These are phyloP conservation scores for Fusarium sp. DNA, from an alignment of 2,329 filamentous ascomycete species.

Conservation along the genomic window DNA sequence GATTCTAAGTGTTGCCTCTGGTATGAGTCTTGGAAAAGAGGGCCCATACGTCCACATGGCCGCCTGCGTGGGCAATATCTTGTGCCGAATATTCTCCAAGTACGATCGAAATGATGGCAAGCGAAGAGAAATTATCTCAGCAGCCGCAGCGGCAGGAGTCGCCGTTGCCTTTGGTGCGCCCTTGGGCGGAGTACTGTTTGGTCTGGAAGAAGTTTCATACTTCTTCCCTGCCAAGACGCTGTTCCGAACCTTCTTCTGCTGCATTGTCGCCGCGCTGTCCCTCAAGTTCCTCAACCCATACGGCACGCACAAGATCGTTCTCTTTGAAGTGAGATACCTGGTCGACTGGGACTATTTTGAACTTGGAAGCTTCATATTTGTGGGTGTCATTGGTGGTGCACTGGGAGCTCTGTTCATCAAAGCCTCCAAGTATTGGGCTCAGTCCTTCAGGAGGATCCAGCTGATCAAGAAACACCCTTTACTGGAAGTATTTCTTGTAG, in stretches of 20 bases:
- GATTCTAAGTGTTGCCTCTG: slow-evolving; percentile 89
- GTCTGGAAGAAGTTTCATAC: slow-evolving; percentile 93
- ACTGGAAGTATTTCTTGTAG: slow-evolving; percentile 88
- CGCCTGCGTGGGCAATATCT: slow-evolving; percentile 93
- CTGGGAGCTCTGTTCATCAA: slow-evolving; percentile 96
- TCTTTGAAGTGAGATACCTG: slow-evolving; percentile 93
- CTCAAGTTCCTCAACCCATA: slow-evolving; percentile 97
- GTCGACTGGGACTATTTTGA: slow-evolving; percentile 96
- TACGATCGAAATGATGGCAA: slow-evolving; percentile 96
- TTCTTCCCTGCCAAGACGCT: slow-evolving; percentile 98
- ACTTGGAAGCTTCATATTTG: slow-evolving; percentile 83
- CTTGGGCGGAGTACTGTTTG: slow-evolving; percentile 87
- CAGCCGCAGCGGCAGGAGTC: slow-evolving; percentile 89
- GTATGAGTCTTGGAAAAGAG: slow-evolving; percentile 93
- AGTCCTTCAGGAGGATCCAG: slow-evolving; percentile 83
- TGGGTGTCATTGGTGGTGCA: slow-evolving; percentile 86
- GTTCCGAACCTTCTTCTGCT: slow-evolving; percentile 98
- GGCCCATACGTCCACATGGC: slow-evolving; percentile 98
- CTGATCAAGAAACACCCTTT: slow-evolving; percentile 86
- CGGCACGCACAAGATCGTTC: slow-evolving; percentile 93
- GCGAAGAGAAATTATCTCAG: slow-evolving; percentile 91
- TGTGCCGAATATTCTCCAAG: slow-evolving; percentile 91
- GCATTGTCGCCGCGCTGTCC: slow-evolving; percentile 89
- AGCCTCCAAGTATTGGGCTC: slow-evolving; percentile 89
- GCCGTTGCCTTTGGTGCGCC: slow-evolving; percentile 95